These are phyloP conservation scores for Purshia tridentata DNA, from an alignment of 306 rosid species.

Conservation along the genomic window DNA sequence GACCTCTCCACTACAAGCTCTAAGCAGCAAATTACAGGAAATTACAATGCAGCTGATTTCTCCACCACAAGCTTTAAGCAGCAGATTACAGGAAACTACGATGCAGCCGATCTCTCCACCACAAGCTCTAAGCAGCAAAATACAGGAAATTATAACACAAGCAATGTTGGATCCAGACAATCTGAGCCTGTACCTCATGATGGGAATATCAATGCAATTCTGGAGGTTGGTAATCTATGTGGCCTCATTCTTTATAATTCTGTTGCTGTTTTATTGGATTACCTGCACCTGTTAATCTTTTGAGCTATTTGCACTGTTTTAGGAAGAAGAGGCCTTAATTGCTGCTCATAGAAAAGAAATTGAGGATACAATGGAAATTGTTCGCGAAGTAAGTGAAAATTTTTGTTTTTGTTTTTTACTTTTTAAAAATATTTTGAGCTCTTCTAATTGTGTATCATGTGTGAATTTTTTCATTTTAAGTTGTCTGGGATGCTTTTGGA, in stretches of 20 bases:
- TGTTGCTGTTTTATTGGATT: conserved; percentile 14
- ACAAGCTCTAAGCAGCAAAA: conserved; percentile 59
- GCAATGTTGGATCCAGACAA: conserved; percentile 47
- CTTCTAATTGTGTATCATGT: not conserved
- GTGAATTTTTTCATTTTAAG: not conserved
- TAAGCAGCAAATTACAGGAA: conserved; percentile 52
- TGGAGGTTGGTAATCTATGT: conserved; percentile 65
- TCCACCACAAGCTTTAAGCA: conserved; percentile 60
- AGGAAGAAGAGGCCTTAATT: conserved; percentile 96
- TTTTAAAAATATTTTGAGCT: not conserved
- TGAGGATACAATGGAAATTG: conserved; percentile 98
- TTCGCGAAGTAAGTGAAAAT: conserved; percentile 78
- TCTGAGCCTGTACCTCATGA: conserved; percentile 59
- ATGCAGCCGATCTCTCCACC: conserved; percentile 29
- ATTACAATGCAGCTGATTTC: conserved; percentile 18
- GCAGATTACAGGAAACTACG: conserved; percentile 38
- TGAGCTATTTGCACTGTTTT: conserved; percentile 27
- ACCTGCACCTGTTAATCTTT: conserved; percentile 20
- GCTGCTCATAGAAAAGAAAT: conserved; percentile 98
- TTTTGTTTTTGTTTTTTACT: not conserved
- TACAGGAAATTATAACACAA: conserved; percentile 44
- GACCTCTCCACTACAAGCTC: conserved; percentile 50
- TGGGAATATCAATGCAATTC: conserved; percentile 74
- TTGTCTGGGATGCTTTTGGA: not conserved
- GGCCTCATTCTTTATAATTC: conserved; percentile 1